Percentiles rank a stretch among this genome's conserved stretches.
Conservation (phyloP, 2,329 filamentous ascomycete genomes). For the Talaromyces sp. region DNA sequence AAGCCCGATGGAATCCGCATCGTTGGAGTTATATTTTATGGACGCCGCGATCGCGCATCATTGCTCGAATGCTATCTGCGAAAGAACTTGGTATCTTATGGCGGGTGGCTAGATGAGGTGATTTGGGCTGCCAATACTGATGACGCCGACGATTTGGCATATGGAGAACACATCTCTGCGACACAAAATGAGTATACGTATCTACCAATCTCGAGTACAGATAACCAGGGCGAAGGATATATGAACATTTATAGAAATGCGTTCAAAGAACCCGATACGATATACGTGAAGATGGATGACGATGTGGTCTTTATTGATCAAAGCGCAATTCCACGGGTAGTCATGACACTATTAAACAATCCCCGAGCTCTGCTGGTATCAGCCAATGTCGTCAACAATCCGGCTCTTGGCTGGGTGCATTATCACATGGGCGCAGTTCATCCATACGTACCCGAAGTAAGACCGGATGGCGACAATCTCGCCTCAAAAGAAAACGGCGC, state of each 20-base stretch:
- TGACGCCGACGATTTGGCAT: constrained; percentile 12
- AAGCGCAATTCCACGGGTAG: constrained; percentile 14
- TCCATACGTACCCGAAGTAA: constrained; percentile 16
- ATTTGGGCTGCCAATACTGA: constrained; percentile 18
- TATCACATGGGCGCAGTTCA: constrained; percentile 18
- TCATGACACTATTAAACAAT: constrained; percentile 15
- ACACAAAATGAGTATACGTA: constrained; percentile 13
- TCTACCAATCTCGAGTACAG: constrained; percentile 1
- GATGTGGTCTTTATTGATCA: constrained; percentile 18
- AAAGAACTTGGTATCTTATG: constrained; percentile 13
- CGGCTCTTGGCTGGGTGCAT: constrained; percentile 17
- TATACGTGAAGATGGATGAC: constrained; percentile 18
- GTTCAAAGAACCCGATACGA: constrained; percentile 14
- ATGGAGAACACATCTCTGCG: constrained; percentile 13
- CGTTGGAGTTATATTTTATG: constrained; percentile 17
- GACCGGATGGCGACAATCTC: constrained; percentile 2
- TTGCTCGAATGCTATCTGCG: constrained; percentile 16
- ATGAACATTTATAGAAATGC: constrained; percentile 11
- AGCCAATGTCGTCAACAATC: constrained; percentile 17
- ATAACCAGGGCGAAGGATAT: neutral
- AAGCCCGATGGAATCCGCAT: constrained; percentile 14
- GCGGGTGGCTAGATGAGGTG: constrained; percentile 17
- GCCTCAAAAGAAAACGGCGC: constrained; percentile 15
- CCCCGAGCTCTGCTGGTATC: constrained; percentile 15
- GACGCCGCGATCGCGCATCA: constrained; percentile 16